Percentiles rank a stretch among this genome's conserved stretches.
These are phyloP conservation scores for Penicillium chermesinum DNA, from an alignment of 495 filamentous ascomycete genomes.

Conservation along the genomic window DNA sequence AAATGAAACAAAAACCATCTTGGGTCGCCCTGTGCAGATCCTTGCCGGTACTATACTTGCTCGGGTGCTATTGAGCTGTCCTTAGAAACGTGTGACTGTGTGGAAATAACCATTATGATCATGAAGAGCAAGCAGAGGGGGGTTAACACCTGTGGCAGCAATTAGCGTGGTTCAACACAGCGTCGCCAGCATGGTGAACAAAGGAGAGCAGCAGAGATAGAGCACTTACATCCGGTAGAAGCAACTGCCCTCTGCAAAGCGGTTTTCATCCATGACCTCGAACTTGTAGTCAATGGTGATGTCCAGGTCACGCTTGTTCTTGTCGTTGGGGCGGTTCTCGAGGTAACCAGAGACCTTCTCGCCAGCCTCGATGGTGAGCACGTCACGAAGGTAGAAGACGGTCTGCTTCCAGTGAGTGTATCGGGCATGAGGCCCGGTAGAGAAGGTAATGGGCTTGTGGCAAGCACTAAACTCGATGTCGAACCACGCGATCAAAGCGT, in stretches of 20 bases:
- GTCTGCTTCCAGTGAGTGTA: conserved; percentile 97
- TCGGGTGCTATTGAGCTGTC: conserved; percentile 14
- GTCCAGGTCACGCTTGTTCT: conserved; percentile 92
- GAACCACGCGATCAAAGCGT: conserved; percentile 96
- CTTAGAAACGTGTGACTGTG: conserved; percentile 16
- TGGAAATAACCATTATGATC: conserved; percentile 14
- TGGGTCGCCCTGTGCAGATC: conserved; percentile 20
- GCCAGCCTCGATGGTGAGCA: conserved; percentile 74
- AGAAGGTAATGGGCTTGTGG: conserved; percentile 80
- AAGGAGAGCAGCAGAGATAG: not conserved
- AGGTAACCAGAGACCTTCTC: conserved; percentile 69
- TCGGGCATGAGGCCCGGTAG: conserved; percentile 82
- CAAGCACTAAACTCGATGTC: conserved; percentile 97
- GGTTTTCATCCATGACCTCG: conserved; percentile 63
- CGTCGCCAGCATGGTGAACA: not conserved
- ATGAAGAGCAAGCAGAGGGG: conserved; percentile 9
- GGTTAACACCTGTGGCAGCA: conserved; percentile 41
- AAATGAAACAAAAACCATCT: conserved; percentile 25
- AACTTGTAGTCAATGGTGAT: conserved; percentile 81
- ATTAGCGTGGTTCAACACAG: too few relatives aligned
- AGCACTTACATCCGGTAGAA: conserved; percentile 80
- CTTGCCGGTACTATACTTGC: conserved; percentile 32
- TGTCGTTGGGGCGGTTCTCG: conserved; percentile 80
- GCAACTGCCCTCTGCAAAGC: conserved; percentile 63
- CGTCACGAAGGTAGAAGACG: conserved; percentile 81